Evolutionary conservation across 768 basidiomycete species (phyloP).

Genomic region (Phylloporus rhodoxanthus): DNA sequence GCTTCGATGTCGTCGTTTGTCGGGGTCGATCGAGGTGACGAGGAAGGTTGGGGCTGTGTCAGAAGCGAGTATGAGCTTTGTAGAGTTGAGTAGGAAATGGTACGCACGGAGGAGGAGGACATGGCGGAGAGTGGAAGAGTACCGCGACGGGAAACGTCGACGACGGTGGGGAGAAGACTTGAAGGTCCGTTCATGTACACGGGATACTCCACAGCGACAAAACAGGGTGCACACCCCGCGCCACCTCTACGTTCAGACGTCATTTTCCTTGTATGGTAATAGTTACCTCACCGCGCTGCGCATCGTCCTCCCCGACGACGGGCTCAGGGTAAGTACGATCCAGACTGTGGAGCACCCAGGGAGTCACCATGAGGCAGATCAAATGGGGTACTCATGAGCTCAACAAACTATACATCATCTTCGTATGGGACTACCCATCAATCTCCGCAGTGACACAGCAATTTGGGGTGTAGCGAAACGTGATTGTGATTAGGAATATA

Average conservation of each 20-base stretch:
- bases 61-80: not conserved
- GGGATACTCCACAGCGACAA: slow-evolving; percentile 30
- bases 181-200: slow-evolving; percentile 25
- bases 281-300: slow-evolving; percentile 1
- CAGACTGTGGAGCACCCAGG: no score
- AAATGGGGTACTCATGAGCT: no score
- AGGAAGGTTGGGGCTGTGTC: slow-evolving; percentile 10
- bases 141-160: not conserved
- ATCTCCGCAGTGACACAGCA: not conserved
- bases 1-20: slow-evolving; percentile 88
- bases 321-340: not conserved
- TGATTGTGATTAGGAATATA: not conserved
- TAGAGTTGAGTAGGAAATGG: not conserved
- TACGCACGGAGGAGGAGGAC: slow-evolving; percentile 11
- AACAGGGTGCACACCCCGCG: slow-evolving; percentile 32
- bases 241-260: slow-evolving; percentile 32
- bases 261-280: slow-evolving; percentile 19
- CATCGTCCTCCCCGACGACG: not conserved
- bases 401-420: no score
- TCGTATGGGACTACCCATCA: not conserved
- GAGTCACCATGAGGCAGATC: not conserved
- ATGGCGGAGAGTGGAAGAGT: slow-evolving; percentile 2
- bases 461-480: no score
- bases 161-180: slow-evolving; percentile 5
- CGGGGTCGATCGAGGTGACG: slow-evolving; percentile 29